Percentiles rank a stretch among this genome's conserved stretches.
These are phyloP conservation scores for Heterobasidion annosum DNA, from an alignment of 1,284 basidiomycete species.

Conservation along the genomic window DNA sequence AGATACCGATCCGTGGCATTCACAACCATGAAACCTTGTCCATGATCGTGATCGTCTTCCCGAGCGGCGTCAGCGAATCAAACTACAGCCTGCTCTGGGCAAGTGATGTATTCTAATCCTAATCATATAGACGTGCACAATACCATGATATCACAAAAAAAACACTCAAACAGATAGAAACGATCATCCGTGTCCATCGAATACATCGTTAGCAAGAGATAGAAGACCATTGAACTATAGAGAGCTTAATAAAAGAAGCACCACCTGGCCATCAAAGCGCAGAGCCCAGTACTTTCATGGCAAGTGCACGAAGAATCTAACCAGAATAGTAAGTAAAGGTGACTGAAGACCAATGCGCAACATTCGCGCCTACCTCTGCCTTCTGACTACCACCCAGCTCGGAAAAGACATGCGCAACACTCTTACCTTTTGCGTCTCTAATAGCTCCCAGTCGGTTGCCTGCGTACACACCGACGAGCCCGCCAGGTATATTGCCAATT, in stretches of 20 bases:
- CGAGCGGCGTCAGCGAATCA: too few species aligned
- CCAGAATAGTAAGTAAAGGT: conserved; percentile 14
- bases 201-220: neutral
- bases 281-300: conserved; percentile 83
- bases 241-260: neutral
- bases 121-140: too few species aligned
- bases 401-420: conserved; percentile 85
- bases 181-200: too few species aligned
- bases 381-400: conserved; percentile 75
- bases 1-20: too few species aligned
- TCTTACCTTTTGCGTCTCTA: conserved; percentile 88
- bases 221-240: neutral
- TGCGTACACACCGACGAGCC: conserved; percentile 71
- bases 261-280: conserved; percentile 22
- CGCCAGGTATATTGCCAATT: conserved; percentile 79
- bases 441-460: conserved; percentile 84
- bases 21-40: too few species aligned
- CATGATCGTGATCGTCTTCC: too few species aligned
- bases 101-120: too few species aligned
- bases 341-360: neutral
- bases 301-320: conserved; percentile 81
- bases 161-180: too few species aligned
- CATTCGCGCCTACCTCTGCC: conserved; percentile 57
- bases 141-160: too few species aligned
- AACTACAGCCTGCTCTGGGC: too few species aligned